Percentiles rank a stretch among this genome's conserved stretches.
phyloP scores from a whole-genome alignment of 1,284 basidiomycete species.

The Apiotrichum gracile region DNA sequence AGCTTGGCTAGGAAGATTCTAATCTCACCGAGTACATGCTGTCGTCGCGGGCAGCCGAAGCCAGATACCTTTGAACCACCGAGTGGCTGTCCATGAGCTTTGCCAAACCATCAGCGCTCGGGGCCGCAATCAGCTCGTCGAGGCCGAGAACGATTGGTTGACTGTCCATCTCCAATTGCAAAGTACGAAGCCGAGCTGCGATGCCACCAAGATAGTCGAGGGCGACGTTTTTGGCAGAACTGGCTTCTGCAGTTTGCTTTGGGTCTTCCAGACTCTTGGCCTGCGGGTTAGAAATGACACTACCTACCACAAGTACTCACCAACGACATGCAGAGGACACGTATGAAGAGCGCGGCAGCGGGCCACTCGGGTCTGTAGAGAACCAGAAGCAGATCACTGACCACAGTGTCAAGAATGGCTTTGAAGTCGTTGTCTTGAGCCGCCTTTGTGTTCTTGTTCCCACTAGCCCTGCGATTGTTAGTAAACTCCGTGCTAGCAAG shows the following conservation, averaged over 20 bases:
- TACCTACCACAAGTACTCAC: constrained; percentile 48
- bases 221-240: constrained; percentile 76
- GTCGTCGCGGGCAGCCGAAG: constrained; percentile 27
- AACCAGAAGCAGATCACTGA: constrained; percentile 80
- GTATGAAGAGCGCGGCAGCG: constrained; percentile 72
- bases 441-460: constrained; percentile 72
- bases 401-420: constrained; percentile 79
- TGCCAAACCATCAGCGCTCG: constrained; percentile 55
- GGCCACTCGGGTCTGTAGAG: constrained; percentile 97
- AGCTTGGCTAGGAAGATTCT: neutral
- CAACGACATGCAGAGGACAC: constrained; percentile 73
- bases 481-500: too few relatives aligned
- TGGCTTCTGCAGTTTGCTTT: constrained; percentile 66
- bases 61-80: constrained; percentile 51
- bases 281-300: constrained; percentile 47
- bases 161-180: constrained; percentile 21
- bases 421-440: constrained; percentile 87
- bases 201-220: constrained; percentile 91
- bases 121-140: constrained; percentile 61
- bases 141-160: constrained; percentile 50
- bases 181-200: constrained; percentile 68
- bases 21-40: constrained; percentile 29
- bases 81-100: constrained; percentile 50
- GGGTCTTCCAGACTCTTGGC: constrained; percentile 72
- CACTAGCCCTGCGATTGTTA: constrained; percentile 1